Evolutionary conservation across 2,329 filamentous ascomycete genomes (phyloP), one percentile per base, ranked within the genome.

Genomic region (Tricladium varicosporioides): DNA sequence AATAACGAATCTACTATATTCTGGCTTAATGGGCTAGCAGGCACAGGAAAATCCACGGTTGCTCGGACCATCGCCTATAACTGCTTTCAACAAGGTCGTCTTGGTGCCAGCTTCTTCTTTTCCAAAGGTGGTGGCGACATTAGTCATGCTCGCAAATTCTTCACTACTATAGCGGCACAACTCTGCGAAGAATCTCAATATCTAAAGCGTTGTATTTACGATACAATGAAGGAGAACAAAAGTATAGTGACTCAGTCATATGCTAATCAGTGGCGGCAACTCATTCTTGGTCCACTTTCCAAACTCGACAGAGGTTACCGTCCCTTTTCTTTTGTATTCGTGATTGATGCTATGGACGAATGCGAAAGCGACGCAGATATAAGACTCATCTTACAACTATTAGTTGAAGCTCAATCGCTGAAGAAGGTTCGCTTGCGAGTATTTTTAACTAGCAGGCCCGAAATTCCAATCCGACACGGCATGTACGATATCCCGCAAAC

Each of bases 231-330:
- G 1, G n/a, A 60, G 13, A 40, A 42, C 2, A 44, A 42, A 22
- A 59, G 57, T 44, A 57, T 62, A 49, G 47, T 32, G 16, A 51
- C 14, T 22, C 42, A 27, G 32, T 53, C 51, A 5, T 46, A 80
- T 75, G 16, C 77, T 60, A 10, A 76, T 74, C 72, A 77, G 74
- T 8, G 69, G 72, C 15, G 77, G 65, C 44, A 79, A 63, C 61
- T 79, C 75, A 54, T 78, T 69, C 1, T 72, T 59, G 5, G 70
- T 73, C 8, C 79, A 60, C 13, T 74, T 54, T 43, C 77, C 63
- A 43, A 57, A n/a, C 52, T 65, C 19, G 55, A 57, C 44, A 44
- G 36, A n/a, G n/a, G 18, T 16, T 13, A 1, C 15, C 48, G 9
- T 27, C 18, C 7, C 5, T 49, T 27, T 8, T 40, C 49, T 2